Conservation (phyloP, 2,329 filamentous ascomycete species). For the Endocalyx cinctus region DNA sequence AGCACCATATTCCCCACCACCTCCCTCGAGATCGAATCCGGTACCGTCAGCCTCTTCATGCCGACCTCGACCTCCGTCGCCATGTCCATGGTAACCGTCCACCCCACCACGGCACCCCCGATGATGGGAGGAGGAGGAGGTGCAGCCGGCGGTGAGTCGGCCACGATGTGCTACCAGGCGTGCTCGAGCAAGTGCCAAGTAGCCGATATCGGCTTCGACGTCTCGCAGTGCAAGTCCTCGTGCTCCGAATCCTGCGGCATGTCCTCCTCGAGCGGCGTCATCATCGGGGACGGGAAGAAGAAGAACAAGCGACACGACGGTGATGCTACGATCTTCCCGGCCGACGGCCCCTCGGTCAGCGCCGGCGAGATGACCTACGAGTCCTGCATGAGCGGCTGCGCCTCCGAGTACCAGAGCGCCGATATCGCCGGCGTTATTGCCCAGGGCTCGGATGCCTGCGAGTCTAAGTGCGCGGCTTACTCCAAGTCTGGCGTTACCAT, state of each 20-base stretch:
- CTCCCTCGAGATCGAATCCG: not conserved
- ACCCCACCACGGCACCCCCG: too few species aligned
- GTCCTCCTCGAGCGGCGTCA: not conserved
- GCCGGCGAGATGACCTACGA: constrained; percentile 3
- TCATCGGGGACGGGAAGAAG: not conserved
- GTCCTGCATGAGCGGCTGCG: constrained; percentile 5
- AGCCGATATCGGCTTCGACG: constrained; percentile 5
- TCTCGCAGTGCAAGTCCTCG: constrained; percentile 4
- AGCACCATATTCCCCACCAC: not conserved
- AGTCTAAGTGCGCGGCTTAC: constrained; percentile 1
- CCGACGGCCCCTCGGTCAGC: not conserved
- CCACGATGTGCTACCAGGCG: constrained; percentile 1
- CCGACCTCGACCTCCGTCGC: not conserved
- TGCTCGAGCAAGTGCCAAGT: constrained; percentile 8
- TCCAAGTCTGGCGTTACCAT: constrained; percentile 1
- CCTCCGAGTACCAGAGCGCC: constrained; percentile 1
- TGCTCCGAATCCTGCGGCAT: constrained; percentile 2
- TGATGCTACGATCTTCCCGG: not conserved
- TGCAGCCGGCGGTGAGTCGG: not conserved
- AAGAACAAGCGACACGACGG: not conserved
- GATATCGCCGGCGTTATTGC: constrained; percentile 1
- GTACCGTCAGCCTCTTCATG: not conserved
- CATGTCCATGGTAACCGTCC: not conserved
- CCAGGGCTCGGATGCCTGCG: constrained; percentile 3
- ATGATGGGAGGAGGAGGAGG: too few species aligned